These are phyloP conservation scores for Anthracocystis setariae DNA, from an alignment of 1,284 basidiomycete species.

Conservation along the genomic window DNA sequence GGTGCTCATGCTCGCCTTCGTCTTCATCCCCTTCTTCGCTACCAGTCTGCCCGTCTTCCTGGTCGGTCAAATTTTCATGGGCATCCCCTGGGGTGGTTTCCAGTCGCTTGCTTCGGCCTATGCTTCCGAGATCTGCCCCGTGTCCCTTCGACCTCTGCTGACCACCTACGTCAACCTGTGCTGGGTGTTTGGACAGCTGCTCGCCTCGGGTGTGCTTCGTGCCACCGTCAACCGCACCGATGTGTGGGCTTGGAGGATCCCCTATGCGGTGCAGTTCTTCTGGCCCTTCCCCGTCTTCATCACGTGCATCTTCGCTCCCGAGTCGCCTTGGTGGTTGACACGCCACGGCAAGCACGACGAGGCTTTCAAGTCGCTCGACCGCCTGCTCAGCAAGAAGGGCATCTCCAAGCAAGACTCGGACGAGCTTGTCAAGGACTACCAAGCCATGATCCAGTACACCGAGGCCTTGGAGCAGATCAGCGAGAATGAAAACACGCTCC, in stretches of 20 bases:
- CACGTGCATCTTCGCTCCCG: constrained; percentile 65
- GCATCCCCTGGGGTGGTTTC: constrained; percentile 70
- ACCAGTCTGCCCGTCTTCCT: constrained; percentile 67
- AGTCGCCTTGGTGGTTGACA: constrained; percentile 71
- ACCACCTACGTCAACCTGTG: constrained; percentile 71
- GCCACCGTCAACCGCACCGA: constrained; percentile 60
- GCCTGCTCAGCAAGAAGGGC: constrained; percentile 60
- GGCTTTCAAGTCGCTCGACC: constrained; percentile 68
- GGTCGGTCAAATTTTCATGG: constrained; percentile 68
- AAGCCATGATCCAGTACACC: constrained; percentile 70
- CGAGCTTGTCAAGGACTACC: constrained; percentile 68
- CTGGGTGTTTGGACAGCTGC: constrained; percentile 69
- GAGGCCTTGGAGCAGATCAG: constrained; percentile 70
- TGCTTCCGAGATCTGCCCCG: constrained; percentile 71
- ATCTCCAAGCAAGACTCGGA: constrained; percentile 66
- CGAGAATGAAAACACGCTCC: constrained; percentile 66
- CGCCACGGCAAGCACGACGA: constrained; percentile 70
- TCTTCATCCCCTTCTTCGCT: constrained; percentile 69
- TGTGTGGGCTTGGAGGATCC: constrained; percentile 68
- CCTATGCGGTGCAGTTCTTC: constrained; percentile 70
- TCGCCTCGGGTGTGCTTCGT: constrained; percentile 70
- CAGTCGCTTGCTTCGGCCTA: constrained; percentile 70
- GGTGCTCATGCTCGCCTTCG: constrained; percentile 56
- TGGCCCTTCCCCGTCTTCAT: constrained; percentile 66
- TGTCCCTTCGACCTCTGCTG: constrained; percentile 70